Percentiles rank a stretch among this genome's conserved stretches.
phyloP scores from a whole-genome alignment of 805 yeast species.

The Metschnikowia arizonensis region DNA sequence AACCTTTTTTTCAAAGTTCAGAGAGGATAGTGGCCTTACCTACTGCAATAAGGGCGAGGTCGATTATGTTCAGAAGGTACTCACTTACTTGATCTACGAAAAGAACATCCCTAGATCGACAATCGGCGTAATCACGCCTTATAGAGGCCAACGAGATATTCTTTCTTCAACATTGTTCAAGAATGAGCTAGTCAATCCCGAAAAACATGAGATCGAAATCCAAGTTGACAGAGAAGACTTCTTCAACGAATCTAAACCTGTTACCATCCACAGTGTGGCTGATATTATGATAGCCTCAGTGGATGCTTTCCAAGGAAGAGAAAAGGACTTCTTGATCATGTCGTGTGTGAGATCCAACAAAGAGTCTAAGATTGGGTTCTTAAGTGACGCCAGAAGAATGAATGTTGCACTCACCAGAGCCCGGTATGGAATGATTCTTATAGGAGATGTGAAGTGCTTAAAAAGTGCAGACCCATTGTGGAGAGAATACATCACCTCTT shows the following conservation, averaged over 20 bases:
- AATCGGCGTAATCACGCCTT: conserved; percentile 68
- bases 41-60: conserved; percentile 56
- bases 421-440: conserved; percentile 61
- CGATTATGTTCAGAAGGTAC: conserved; percentile 40
- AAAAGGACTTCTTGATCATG: conserved; percentile 48
- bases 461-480: conserved; percentile 14
- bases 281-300: conserved; percentile 43
- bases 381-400: conserved; percentile 79
- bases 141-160: conserved; percentile 67
- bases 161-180: conserved; percentile 47
- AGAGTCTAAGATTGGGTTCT: conserved; percentile 71
- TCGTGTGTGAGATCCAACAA: conserved; percentile 66
- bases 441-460: conserved; percentile 18
- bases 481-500: conserved; percentile 16
- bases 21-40: conserved; percentile 53
- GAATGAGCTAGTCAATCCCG: conserved; percentile 56
- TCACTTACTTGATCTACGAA: conserved; percentile 50
- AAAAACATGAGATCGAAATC: conserved; percentile 40
- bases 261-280: conserved; percentile 46
- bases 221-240: conserved; percentile 63
- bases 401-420: conserved; percentile 91
- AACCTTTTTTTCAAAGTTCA: conserved; percentile 44
- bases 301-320: conserved; percentile 60
- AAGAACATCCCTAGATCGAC: conserved; percentile 47
- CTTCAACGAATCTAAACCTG: conserved; percentile 40